These are phyloP conservation scores for Neurospora crassa DNA, from an alignment of 2,329 filamentous ascomycete species.

Conservation along the genomic window DNA sequence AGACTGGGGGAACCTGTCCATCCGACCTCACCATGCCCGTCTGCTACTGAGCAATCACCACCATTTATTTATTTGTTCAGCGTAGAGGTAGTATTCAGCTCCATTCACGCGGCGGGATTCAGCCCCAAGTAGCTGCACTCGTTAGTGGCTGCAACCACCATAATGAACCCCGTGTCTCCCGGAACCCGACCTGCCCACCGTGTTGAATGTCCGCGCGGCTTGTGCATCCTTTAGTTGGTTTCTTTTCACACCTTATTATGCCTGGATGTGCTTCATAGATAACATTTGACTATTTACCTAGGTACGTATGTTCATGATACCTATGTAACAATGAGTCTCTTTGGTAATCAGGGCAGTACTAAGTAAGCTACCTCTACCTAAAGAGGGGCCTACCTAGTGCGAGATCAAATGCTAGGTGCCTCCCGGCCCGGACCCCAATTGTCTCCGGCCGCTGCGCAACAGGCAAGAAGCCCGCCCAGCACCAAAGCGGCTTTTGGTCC, in stretches of 20 bases:
- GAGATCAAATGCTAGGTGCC: neutral
- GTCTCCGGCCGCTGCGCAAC: neutral
- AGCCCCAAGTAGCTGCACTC: neutral
- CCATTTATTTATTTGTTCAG: no score
- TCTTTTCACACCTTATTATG: no score
- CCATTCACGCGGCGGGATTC: neutral
- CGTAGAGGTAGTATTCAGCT: neutral
- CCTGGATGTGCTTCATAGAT: no score
- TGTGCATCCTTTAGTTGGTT: no score
- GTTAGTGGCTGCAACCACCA: neutral
- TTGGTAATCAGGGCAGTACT: neutral
- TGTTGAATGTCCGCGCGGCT: neutral
- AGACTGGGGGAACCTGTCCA: neutral
- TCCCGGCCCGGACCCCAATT: neutral
- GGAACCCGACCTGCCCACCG: neutral
- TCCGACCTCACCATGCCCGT: neutral
- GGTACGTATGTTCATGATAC: no score
- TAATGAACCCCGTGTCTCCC: neutral
- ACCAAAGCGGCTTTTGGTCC: neutral
- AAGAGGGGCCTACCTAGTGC: neutral
- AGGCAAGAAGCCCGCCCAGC: neutral
- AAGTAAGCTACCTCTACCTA: neutral
- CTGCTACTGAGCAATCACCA: no score
- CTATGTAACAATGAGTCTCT: neutral
- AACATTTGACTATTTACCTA: no score